Evolutionary conservation across 2,329 filamentous ascomycete species (phyloP).

Genomic region (Penicillium frequentans): DNA sequence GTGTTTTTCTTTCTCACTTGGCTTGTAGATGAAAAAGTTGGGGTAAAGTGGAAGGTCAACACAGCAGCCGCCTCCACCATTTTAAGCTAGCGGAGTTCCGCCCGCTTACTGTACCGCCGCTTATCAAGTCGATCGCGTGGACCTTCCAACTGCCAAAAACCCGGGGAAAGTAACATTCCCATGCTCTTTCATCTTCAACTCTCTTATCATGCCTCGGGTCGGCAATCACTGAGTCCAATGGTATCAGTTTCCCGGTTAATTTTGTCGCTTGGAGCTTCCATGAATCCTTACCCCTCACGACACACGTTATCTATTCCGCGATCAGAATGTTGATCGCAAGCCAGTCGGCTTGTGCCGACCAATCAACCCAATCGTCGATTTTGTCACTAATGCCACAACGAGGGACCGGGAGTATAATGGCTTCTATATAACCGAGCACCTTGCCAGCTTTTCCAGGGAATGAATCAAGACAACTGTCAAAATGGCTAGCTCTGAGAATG

Average conservation of each 20-base stretch:
- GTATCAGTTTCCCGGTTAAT: neutral
- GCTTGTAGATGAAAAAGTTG: neutral
- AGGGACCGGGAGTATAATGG: neutral
- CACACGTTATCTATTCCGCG: constrained; percentile 2
- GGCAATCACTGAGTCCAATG: neutral
- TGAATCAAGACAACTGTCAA: neutral
- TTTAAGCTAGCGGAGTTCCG: neutral
- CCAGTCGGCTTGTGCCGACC: constrained; percentile 3
- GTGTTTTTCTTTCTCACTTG: neutral
- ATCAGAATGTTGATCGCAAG: neutral
- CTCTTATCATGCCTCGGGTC: neutral
- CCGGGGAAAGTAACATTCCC: constrained; percentile 8
- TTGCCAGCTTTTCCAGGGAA: neutral
- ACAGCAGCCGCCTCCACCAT: neutral
- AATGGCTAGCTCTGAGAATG: constrained; percentile 21
- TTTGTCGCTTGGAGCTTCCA: constrained; percentile 23
- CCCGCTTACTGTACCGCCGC: neutral
- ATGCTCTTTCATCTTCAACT: neutral
- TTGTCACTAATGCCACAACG: neutral
- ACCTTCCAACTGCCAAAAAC: constrained; percentile 15
- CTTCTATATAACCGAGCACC: neutral
- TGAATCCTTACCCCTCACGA: constrained; percentile 3
- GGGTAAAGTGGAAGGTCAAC: neutral
- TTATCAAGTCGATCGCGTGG: constrained; percentile 12
- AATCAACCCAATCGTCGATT: neutral